These are phyloP conservation scores for Globisporangium apiculatum DNA, from an alignment of 352 stramenopile species.

Conservation along the genomic window DNA sequence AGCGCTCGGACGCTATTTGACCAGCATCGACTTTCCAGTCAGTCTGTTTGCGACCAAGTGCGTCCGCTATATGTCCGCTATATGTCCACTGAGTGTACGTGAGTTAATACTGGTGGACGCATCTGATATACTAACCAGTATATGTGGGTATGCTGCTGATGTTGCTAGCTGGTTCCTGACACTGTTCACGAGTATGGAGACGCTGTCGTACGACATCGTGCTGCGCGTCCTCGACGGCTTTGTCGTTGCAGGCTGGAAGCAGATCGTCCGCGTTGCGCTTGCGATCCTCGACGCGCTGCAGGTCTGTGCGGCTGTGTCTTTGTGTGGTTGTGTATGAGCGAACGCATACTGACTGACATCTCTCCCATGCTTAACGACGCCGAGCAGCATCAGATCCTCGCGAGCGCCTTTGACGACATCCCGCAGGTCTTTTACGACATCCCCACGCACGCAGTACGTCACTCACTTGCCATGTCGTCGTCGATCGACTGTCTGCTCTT, in stretches of 20 bases:
- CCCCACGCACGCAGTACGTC: constrained; percentile 43
- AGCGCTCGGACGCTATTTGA: constrained; percentile 35
- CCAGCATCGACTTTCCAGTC: constrained; percentile 54
- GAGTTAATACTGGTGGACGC: too few relatives aligned
- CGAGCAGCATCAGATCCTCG: constrained; percentile 40
- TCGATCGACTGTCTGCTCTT: too few relatives aligned
- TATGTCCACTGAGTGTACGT: too few relatives aligned
- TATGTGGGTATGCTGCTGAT: neutral
- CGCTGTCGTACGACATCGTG: constrained; percentile 48
- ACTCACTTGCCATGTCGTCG: too few relatives aligned
- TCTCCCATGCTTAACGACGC: neutral
- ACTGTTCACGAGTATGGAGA: constrained; percentile 72
- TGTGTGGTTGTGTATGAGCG: neutral
- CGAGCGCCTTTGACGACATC: constrained; percentile 62
- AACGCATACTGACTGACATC: too few relatives aligned
- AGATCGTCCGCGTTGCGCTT: constrained; percentile 59
- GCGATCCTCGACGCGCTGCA: constrained; percentile 47
- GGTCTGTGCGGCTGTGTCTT: constrained; percentile 10
- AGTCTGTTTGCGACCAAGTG: constrained; percentile 67
- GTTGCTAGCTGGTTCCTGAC: constrained; percentile 77
- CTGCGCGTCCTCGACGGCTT: constrained; percentile 61
- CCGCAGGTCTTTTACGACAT: constrained; percentile 73
- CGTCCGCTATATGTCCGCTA: neutral
- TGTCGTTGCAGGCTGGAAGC: constrained; percentile 63
- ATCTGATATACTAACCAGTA: neutral